phyloP scores from a whole-genome alignment of 2,329 filamentous ascomycete genomes.

The Cladophialophora immunda region DNA sequence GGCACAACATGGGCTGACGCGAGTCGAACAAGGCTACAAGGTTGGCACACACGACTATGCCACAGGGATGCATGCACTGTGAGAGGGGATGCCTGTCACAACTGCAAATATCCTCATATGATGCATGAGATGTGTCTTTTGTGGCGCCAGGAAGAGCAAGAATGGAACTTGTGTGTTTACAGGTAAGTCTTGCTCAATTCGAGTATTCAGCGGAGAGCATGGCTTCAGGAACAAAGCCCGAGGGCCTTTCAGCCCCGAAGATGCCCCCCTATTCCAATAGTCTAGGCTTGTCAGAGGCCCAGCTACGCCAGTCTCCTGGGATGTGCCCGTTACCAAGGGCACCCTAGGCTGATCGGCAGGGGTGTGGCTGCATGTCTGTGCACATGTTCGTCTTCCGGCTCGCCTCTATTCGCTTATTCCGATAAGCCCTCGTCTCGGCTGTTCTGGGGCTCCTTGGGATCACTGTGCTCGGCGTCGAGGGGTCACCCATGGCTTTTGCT shows the following conservation, averaged over 20 bases:
- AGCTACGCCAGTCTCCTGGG: not conserved
- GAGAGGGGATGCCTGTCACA: slow-evolving; percentile 2
- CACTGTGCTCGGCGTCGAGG: slow-evolving; percentile 7
- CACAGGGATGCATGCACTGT: slow-evolving; percentile 5
- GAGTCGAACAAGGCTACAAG: not conserved
- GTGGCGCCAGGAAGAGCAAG: not conserved
- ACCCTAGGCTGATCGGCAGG: slow-evolving; percentile 4
- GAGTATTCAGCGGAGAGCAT: not conserved
- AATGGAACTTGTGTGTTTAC: not conserved
- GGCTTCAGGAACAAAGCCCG: not conserved
- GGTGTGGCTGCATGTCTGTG: slow-evolving; percentile 9
- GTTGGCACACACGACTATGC: not conserved
- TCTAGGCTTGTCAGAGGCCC: not conserved
- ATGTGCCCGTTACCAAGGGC: not conserved
- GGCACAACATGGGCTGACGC: not conserved
- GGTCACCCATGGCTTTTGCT: not conserved
- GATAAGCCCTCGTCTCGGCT: slow-evolving; percentile 2
- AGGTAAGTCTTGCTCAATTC: not conserved
- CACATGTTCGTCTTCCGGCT: slow-evolving; percentile 17
- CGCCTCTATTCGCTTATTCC: slow-evolving; percentile 24
- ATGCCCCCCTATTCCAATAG: not conserved
- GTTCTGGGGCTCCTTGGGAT: not conserved
- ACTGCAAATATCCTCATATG: not conserved
- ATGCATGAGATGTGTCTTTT: slow-evolving; percentile 3
- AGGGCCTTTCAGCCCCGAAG: not conserved